Evolutionary conservation across 768 basidiomycete species (phyloP).

Genomic region (Suillus fuscotomentosus): DNA sequence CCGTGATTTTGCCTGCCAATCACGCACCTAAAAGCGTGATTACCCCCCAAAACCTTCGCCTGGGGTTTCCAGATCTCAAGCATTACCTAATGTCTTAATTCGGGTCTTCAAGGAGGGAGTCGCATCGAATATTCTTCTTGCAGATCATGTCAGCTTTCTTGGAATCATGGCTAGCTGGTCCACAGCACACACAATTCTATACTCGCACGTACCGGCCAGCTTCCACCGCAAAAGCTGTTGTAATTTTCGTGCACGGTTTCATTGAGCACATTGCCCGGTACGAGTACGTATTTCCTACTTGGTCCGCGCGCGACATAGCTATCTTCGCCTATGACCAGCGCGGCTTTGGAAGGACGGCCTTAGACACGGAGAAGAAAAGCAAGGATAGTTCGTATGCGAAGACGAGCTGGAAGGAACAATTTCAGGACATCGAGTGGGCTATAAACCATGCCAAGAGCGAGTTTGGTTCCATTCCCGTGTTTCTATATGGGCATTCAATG

Average conservation of each 20-base stretch:
- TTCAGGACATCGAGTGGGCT: slow-evolving; percentile 71
- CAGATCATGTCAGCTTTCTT: slow-evolving; percentile 20
- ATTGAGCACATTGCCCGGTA: slow-evolving; percentile 74
- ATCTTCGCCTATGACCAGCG: slow-evolving; percentile 79
- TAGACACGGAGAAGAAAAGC: slow-evolving; percentile 55
- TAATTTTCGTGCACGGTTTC: slow-evolving; percentile 80
- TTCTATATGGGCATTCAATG: slow-evolving; percentile 82
- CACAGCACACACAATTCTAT: slow-evolving; percentile 60
- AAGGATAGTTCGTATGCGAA: slow-evolving; percentile 58
- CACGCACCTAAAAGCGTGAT: too few species aligned
- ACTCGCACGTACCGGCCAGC: slow-evolving; percentile 60
- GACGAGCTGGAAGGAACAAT: slow-evolving; percentile 61
- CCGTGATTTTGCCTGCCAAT: too few species aligned
- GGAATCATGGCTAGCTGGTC: slow-evolving; percentile 61
- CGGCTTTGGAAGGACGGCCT: slow-evolving; percentile 75
- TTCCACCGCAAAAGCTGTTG: slow-evolving; percentile 43
- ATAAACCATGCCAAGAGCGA: slow-evolving; percentile 45
- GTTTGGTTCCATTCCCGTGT: slow-evolving; percentile 48
- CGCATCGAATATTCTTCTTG: background rate
- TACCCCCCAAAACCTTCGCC: too few species aligned
- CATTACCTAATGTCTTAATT: too few species aligned
- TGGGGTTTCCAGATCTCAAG: too few species aligned
- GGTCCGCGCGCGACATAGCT: slow-evolving; percentile 52
- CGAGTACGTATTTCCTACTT: slow-evolving; percentile 57
- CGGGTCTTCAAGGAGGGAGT: too few species aligned